Evolutionary conservation across 768 basidiomycete genomes (phyloP).

Genomic region (Psilocybe cyanescens): DNA sequence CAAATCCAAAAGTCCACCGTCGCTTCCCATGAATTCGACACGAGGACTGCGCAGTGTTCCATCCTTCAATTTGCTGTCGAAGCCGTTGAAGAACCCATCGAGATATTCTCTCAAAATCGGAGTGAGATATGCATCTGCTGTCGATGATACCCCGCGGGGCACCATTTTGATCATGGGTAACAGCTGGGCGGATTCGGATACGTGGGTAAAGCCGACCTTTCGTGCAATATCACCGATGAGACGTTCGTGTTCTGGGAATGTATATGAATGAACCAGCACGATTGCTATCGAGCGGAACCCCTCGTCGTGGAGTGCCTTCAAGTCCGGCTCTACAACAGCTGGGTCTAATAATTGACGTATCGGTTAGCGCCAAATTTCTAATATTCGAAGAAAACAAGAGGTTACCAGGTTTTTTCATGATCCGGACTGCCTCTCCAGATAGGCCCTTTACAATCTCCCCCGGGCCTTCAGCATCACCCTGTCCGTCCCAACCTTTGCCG

Average conservation of each 20-base stretch:
- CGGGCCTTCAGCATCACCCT: constrained; percentile 73
- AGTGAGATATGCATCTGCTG: constrained; percentile 94
- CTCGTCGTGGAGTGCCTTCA: constrained; percentile 72
- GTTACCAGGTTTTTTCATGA: constrained; percentile 74
- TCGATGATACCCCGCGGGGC: constrained; percentile 88
- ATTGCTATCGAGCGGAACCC: constrained; percentile 91
- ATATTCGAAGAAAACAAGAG: not conserved
- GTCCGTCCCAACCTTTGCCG: constrained; percentile 78
- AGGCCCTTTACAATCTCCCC: constrained; percentile 82
- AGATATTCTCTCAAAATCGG: constrained; percentile 85
- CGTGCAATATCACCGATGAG: constrained; percentile 74
- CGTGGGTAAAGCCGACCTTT: constrained; percentile 84
- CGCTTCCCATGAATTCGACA: constrained; percentile 96
- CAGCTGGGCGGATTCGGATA: constrained; percentile 87
- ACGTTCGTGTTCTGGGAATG: constrained; percentile 85
- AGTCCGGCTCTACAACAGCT: constrained; percentile 54
- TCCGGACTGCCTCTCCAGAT: constrained; percentile 88
- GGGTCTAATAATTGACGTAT: constrained; percentile 44
- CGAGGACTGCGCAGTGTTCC: constrained; percentile 61
- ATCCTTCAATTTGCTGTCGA: constrained; percentile 74
- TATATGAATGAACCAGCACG: constrained; percentile 91
- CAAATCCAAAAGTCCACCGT: constrained; percentile 83
- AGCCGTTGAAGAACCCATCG: constrained; percentile 89
- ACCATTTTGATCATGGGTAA: constrained; percentile 97
- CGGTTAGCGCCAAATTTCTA: not conserved